These are phyloP conservation scores for Chaetomium globosum DNA, from an alignment of 2,329 filamentous ascomycete genomes.

Conservation along the genomic window DNA sequence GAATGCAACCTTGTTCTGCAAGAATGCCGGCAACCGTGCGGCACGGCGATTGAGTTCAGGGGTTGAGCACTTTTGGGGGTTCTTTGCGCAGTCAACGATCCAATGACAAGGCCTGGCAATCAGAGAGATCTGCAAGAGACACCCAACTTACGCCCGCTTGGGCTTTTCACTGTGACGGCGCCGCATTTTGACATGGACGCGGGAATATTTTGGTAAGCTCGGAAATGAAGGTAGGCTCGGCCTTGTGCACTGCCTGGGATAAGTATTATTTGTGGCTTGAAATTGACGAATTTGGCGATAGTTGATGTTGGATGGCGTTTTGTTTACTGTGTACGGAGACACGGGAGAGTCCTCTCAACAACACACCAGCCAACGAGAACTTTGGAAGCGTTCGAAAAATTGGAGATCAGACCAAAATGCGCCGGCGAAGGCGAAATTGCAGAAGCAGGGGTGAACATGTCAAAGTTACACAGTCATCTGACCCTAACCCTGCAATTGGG, in stretches of 20 bases:
- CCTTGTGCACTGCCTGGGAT: not conserved
- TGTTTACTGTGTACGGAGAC: too few relatives aligned
- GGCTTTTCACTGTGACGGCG: not conserved
- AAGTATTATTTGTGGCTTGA: not conserved
- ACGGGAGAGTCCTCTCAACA: too few relatives aligned
- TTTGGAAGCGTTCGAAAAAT: too few relatives aligned
- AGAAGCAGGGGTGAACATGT: not conserved
- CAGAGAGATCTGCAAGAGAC: slow-evolving; percentile 2
- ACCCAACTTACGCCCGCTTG: not conserved
- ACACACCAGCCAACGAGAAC: not conserved
- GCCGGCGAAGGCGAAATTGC: not conserved
- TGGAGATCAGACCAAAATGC: not conserved
- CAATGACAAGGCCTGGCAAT: not conserved
- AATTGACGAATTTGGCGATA: not conserved
- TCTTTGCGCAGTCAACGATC: not conserved
- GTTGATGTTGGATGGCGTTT: not conserved
- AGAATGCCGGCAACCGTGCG: not conserved
- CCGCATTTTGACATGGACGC: not conserved
- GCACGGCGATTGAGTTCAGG: not conserved
- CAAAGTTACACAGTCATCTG: not conserved
- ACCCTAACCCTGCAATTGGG: not conserved
- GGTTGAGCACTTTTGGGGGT: not conserved
- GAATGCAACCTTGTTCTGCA: slow-evolving; percentile 3
- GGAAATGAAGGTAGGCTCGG: not conserved
- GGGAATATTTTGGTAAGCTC: not conserved